Percentiles rank a stretch among this genome's conserved stretches.
These are phyloP conservation scores for Trypanosoma boissoni DNA, from an alignment of 208 protist genomes.

Conservation along the genomic window DNA sequence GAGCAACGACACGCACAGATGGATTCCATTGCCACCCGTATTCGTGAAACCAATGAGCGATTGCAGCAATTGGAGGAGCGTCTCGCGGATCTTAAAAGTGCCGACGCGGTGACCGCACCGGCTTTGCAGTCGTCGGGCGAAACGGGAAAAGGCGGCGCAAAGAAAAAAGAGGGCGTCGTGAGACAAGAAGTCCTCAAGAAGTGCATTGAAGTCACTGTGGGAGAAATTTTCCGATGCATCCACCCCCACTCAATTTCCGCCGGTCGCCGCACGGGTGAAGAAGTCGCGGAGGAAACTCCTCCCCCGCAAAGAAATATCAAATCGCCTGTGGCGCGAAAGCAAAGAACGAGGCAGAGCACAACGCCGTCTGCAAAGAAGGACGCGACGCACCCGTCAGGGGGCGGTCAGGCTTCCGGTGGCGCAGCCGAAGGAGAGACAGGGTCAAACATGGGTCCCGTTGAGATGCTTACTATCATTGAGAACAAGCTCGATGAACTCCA, in stretches of 20 bases:
- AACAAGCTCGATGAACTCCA: slow-evolving; percentile 90
- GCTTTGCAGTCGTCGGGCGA: not conserved
- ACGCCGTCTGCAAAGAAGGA: slow-evolving; percentile 17
- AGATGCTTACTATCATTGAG: slow-evolving; percentile 92
- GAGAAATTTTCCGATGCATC: slow-evolving; percentile 55
- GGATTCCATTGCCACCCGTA: slow-evolving; percentile 64
- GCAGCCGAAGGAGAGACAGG: slow-evolving; percentile 23
- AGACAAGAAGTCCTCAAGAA: slow-evolving; percentile 68
- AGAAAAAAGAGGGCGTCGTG: slow-evolving; percentile 21
- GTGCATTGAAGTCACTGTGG: slow-evolving; percentile 60
- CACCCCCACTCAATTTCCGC: slow-evolving; percentile 6
- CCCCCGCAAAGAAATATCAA: not conserved
- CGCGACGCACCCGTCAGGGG: not conserved
- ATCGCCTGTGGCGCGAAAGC: not conserved
- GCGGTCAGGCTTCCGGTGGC: slow-evolving; percentile 16
- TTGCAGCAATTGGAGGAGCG: slow-evolving; percentile 69
- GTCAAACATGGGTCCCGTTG: slow-evolving; percentile 82
- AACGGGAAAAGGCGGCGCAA: not conserved
- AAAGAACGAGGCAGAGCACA: no score
- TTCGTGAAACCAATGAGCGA: slow-evolving; percentile 73
- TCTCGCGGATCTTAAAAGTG: slow-evolving; percentile 43
- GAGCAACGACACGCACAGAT: slow-evolving; percentile 86
- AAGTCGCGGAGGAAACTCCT: not conserved
- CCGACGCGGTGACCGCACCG: slow-evolving; percentile 4
- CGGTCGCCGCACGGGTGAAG: slow-evolving; percentile 9